Evolutionary conservation across 2,329 filamentous ascomycete genomes (phyloP).

Genomic region (Emergomyces orientalis): DNA sequence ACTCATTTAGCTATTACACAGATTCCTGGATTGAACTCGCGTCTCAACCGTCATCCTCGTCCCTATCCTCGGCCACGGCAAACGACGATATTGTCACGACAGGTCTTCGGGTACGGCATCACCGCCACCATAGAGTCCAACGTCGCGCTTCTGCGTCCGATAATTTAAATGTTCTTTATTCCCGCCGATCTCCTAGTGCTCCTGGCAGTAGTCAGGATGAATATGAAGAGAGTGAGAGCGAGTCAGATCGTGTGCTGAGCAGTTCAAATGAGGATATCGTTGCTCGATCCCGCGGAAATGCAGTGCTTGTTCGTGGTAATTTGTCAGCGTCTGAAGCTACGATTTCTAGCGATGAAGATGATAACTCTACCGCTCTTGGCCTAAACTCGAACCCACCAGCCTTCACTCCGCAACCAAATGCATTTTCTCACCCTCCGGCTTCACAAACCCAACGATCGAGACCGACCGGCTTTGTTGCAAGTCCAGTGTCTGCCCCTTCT

Average conservation of each 20-base stretch:
- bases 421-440: slow-evolving; percentile 73
- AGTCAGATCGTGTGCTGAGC: slow-evolving; percentile 63
- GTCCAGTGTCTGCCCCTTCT: slow-evolving; percentile 31
- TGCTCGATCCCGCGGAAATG: slow-evolving; percentile 19
- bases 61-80: slow-evolving; percentile 63
- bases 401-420: slow-evolving; percentile 85
- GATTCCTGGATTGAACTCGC: slow-evolving; percentile 96
- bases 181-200: slow-evolving; percentile 37
- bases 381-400: slow-evolving; percentile 42
- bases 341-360: slow-evolving; percentile 49
- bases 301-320: slow-evolving; percentile 19
- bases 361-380: slow-evolving; percentile 75
- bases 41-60: slow-evolving; percentile 88
- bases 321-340: slow-evolving; percentile 25
- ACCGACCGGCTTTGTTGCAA: slow-evolving; percentile 44
- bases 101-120: slow-evolving; percentile 65
- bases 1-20: slow-evolving; percentile 44
- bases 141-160: slow-evolving; percentile 31
- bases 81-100: slow-evolving; percentile 84
- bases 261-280: slow-evolving; percentile 53
- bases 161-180: slow-evolving; percentile 33
- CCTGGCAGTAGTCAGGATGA: slow-evolving; percentile 77
- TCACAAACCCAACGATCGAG: slow-evolving; percentile 37
- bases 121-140: slow-evolving; percentile 51
- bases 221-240: slow-evolving; percentile 86